Evolutionary conservation across 179 eudicot genomes (phyloP).

Genomic region (Beta corolliflora): DNA sequence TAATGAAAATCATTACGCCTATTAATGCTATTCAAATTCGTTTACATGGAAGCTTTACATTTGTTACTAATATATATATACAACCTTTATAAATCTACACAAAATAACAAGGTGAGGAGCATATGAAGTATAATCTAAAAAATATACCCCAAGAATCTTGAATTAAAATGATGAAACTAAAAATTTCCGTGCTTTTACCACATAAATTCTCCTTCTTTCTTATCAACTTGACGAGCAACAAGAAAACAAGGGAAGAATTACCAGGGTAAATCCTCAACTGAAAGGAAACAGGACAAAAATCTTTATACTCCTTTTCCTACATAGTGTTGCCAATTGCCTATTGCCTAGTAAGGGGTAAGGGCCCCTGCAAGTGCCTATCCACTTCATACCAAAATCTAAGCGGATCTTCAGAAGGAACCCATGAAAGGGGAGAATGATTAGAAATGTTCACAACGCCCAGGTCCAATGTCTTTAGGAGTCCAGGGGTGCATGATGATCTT

Average conservation of each 20-base stretch:
- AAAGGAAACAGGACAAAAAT: not conserved
- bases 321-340: no score
- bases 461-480: not conserved
- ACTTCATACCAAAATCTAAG: no score
- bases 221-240: not conserved
- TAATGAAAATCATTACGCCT: not conserved
- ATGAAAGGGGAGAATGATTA: no score
- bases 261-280: no score
- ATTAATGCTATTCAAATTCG: not conserved
- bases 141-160: not conserved
- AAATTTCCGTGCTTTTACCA: not conserved
- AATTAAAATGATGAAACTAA: not conserved
- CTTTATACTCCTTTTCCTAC: no score
- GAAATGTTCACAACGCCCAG: not conserved
- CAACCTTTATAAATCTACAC: not conserved
- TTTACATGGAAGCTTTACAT: not conserved
- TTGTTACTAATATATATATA: not conserved
- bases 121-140: no score
- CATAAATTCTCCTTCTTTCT: not conserved
- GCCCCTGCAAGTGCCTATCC: no score
- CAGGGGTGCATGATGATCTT: no score
- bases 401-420: no score
- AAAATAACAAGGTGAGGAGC: not conserved
- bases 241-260: not conserved
- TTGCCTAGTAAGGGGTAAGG: no score